Evolutionary conservation across 805 yeast species (phyloP).

Genomic region (Wickerhamiella nectarea): DNA sequence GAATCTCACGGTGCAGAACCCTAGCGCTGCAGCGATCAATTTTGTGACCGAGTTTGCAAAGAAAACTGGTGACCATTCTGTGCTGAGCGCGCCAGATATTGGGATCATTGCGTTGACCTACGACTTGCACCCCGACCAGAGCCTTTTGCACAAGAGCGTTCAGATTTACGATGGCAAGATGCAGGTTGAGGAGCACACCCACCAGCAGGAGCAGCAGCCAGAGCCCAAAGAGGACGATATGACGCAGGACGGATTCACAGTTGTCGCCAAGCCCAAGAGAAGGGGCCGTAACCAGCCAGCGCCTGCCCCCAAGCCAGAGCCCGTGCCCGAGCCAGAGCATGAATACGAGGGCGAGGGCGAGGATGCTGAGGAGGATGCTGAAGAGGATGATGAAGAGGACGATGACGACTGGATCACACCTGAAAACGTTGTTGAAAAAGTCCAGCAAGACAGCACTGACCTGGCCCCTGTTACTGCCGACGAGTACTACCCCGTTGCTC

Average conservation of each 20-base stretch:
- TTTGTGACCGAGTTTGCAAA: conserved; percentile 65
- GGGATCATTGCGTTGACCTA: conserved; percentile 85
- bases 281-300: not conserved
- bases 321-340: conserved; percentile 4
- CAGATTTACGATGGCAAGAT: conserved; percentile 9
- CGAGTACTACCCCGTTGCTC: conserved; percentile 50
- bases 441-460: conserved; percentile 57
- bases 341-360: conserved; percentile 1
- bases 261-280: conserved; percentile 14
- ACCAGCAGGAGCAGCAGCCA: conserved; percentile 2
- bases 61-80: conserved; percentile 82
- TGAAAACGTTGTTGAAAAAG: conserved; percentile 59
- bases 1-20: conserved; percentile 56
- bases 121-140: conserved; percentile 36
- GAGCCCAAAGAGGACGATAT: conserved; percentile 1
- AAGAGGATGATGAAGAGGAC: conserved; percentile 52
- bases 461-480: conserved; percentile 24
- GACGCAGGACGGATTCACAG: conserved; percentile 18
- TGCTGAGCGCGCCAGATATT: conserved; percentile 78
- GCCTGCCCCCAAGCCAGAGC: conserved; percentile 5
- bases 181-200: conserved; percentile 11
- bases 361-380: conserved; percentile 20
- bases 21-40: conserved; percentile 47
- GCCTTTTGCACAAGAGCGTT: conserved; percentile 14
- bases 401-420: conserved; percentile 91